phyloP scores from a whole-genome alignment of 225 moss, liverwort and hornwort genomes.

The Thuidium tamariscinum region DNA sequence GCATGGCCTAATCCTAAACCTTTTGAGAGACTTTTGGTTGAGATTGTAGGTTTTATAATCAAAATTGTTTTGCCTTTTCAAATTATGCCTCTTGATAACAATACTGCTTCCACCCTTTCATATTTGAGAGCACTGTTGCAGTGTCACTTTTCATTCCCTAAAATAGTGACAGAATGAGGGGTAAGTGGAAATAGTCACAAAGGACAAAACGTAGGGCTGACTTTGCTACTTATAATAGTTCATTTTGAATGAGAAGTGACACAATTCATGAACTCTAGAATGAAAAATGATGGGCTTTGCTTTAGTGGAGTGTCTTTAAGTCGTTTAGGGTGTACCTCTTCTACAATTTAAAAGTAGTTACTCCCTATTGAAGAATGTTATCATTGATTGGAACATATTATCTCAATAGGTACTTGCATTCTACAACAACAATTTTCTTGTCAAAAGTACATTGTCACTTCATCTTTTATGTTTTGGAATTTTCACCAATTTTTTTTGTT shows the following conservation, averaged over 20 bases:
- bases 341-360: neutral
- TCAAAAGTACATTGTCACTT: neutral
- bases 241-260: too few species aligned
- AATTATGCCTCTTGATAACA: neutral
- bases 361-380: neutral
- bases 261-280: too few species aligned
- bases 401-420: neutral
- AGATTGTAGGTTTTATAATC: neutral
- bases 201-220: too few species aligned
- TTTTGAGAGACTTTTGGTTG: neutral
- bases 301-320: neutral
- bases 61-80: neutral
- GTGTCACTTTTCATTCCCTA: too few species aligned
- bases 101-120: neutral
- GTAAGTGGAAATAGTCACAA: too few species aligned
- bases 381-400: neutral
- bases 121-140: too few species aligned
- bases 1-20: neutral
- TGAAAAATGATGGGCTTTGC: too few species aligned
- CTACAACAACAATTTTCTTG: neutral
- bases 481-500: neutral
- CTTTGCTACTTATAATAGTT: too few species aligned
- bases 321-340: neutral
- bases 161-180: too few species aligned
- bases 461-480: neutral